A percentile compares a stretch with the other conserved stretches of the same genome.
Conservation (phyloP, 1,139 yeast genomes). For the Yamadazyma mexicana region DNA sequence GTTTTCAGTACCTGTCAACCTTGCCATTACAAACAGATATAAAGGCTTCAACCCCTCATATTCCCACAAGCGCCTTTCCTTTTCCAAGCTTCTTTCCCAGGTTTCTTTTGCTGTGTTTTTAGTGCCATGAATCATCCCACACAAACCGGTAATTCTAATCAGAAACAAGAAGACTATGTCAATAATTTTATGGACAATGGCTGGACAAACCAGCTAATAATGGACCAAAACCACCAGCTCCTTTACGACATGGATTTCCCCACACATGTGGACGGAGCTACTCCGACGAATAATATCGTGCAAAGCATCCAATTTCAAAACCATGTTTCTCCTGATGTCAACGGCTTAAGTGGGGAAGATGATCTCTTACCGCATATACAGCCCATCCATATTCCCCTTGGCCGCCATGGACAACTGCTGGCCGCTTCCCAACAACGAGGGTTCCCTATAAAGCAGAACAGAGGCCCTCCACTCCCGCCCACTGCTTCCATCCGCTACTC, state of each 20-base stretch:
- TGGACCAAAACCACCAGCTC: constrained; percentile 28
- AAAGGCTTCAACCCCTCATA: no score
- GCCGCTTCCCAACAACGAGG: constrained; percentile 1
- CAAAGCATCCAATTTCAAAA: constrained; percentile 38
- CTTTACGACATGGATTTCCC: constrained; percentile 21
- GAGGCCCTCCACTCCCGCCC: neutral
- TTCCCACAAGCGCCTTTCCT: neutral
- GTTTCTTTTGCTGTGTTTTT: neutral
- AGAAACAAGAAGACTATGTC: constrained; percentile 1
- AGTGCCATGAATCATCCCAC: constrained; percentile 1
- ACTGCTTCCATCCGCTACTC: neutral
- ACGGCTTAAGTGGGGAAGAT: constrained; percentile 2
- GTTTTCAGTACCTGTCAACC: no score
- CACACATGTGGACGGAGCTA: constrained; percentile 17
- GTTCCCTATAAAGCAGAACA: neutral
- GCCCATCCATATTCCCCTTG: constrained; percentile 3
- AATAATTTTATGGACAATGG: constrained; percentile 41
- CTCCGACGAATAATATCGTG: constrained; percentile 25
- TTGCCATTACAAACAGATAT: no score
- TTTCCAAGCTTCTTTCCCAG: neutral
- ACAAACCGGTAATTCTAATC: neutral
- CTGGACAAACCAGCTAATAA: constrained; percentile 41
- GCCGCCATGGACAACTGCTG: constrained; percentile 3
- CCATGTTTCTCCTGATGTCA: constrained; percentile 20
- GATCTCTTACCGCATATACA: constrained; percentile 3